Evolutionary conservation across 2,329 filamentous ascomycete genomes (phyloP).

Genomic region (Onygenales sp.): DNA sequence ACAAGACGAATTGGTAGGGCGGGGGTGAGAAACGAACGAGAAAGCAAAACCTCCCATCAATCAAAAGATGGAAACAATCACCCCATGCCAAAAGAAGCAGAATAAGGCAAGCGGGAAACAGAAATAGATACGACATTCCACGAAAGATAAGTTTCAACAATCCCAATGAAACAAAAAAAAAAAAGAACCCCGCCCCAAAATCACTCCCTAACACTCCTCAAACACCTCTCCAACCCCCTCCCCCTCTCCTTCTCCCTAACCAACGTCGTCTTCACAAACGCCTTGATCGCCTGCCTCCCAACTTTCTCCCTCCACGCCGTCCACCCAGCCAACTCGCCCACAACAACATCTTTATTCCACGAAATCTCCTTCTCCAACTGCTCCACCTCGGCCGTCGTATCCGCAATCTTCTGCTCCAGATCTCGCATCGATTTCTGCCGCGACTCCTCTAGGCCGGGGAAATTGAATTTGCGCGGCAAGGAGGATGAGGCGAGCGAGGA

Average conservation of each 20-base stretch:
- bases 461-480: slow-evolving; percentile 37
- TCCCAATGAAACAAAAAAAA: not conserved
- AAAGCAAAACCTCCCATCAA: not conserved
- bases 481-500: slow-evolving; percentile 59
- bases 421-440: slow-evolving; percentile 74
- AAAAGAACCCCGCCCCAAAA: not conserved
- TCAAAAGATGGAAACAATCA: too few species aligned
- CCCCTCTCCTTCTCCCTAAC: slow-evolving; percentile 70
- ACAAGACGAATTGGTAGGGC: too few species aligned
- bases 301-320: slow-evolving; percentile 77
- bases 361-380: slow-evolving; percentile 71
- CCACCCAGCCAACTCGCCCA: slow-evolving; percentile 85
- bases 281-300: slow-evolving; percentile 62
- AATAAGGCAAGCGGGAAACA: too few species aligned
- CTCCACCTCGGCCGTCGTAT: slow-evolving; percentile 60
- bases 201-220: slow-evolving; percentile 49
- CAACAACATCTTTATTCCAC: slow-evolving; percentile 90
- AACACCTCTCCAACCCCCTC: slow-evolving; percentile 68
- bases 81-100: too few species aligned
- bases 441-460: slow-evolving; percentile 65
- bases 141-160: not conserved
- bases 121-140: too few species aligned
- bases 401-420: slow-evolving; percentile 67
- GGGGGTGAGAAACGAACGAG: not conserved
- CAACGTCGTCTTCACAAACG: slow-evolving; percentile 69